Evolutionary conservation across 1,139 yeast genomes (phyloP).

Genomic region (Casaregolazyma lundiana): DNA sequence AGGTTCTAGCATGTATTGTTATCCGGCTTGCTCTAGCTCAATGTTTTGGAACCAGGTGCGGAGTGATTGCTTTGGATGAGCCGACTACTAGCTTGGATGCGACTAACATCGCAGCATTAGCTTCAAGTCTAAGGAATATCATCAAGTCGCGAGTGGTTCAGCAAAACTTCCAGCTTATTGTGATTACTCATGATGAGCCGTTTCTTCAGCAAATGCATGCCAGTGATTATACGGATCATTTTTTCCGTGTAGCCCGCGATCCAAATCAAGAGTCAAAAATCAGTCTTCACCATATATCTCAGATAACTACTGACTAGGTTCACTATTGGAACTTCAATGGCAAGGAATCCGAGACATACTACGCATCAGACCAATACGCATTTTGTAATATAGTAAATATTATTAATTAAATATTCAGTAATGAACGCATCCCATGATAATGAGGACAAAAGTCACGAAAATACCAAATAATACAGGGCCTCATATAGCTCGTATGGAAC

Average conservation of each 20-base stretch:
- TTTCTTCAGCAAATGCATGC: constrained; percentile 85
- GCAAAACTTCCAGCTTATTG: constrained; percentile 86
- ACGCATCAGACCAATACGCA: no score
- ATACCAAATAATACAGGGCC: background rate
- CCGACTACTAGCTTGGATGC: constrained; percentile 95
- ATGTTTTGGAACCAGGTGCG: constrained; percentile 92
- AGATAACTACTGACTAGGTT: constrained; percentile 13
- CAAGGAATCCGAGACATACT: no score
- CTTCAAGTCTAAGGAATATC: constrained; percentile 69
- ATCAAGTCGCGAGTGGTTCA: constrained; percentile 73
- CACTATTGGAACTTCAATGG: background rate
- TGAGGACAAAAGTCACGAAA: no score
- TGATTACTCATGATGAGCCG: constrained; percentile 93
- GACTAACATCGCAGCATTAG: constrained; percentile 85
- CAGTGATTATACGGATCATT: constrained; percentile 80
- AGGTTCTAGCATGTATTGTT: constrained; percentile 86
- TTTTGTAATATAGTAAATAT: background rate
- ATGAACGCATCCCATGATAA: no score
- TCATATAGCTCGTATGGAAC: background rate
- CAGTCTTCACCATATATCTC: constrained; percentile 34
- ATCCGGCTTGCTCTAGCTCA: constrained; percentile 91
- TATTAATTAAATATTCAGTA: background rate
- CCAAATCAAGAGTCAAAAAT: constrained; percentile 77
- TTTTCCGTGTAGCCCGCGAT: constrained; percentile 75
- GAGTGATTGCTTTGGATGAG: constrained; percentile 93